Percentiles rank a stretch among this genome's conserved stretches.
These are phyloP conservation scores for Aspergillus clavatus DNA, from an alignment of 2,329 filamentous ascomycete genomes.

Conservation along the genomic window DNA sequence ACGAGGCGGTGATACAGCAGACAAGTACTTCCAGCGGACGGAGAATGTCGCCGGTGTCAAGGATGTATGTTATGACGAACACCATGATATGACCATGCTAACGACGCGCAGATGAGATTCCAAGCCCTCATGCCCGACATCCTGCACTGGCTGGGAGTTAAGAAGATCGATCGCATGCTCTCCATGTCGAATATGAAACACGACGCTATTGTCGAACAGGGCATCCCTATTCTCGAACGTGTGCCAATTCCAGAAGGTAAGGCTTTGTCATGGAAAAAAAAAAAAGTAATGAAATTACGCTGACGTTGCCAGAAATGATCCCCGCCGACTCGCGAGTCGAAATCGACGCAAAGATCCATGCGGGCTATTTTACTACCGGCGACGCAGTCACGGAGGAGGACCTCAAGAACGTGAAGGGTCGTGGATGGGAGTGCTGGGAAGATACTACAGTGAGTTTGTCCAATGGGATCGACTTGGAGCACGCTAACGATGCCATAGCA, in stretches of 20 bases:
- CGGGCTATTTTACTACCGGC: constrained; percentile 80
- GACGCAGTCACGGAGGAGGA: constrained; percentile 86
- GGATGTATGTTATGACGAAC: constrained; percentile 35
- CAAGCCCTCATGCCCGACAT: constrained; percentile 98
- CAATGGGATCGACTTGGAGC: not conserved
- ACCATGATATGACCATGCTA: constrained; percentile 1
- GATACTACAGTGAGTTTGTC: constrained; percentile 40
- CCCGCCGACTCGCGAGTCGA: constrained; percentile 94
- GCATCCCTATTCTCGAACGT: constrained; percentile 74
- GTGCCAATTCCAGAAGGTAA: constrained; percentile 89
- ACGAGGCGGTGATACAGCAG: constrained; percentile 36
- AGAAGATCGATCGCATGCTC: constrained; percentile 96
- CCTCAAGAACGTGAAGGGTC: constrained; percentile 76
- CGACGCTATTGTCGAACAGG: constrained; percentile 48
- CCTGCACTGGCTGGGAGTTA: constrained; percentile 95
- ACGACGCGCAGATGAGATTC: constrained; percentile 71
- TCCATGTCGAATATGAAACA: constrained; percentile 84
- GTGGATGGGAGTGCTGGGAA: constrained; percentile 74
- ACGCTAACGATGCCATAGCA: constrained; percentile 18
- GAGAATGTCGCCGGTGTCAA: constrained; percentile 97
- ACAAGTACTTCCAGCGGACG: constrained; percentile 83
- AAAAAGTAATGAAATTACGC: no score
- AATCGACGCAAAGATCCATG: constrained; percentile 97
- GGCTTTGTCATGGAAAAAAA: no score
- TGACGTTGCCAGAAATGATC: no score